phyloP scores from a whole-genome alignment of 2,329 filamentous ascomycete genomes.

The Fusarium tupiense region DNA sequence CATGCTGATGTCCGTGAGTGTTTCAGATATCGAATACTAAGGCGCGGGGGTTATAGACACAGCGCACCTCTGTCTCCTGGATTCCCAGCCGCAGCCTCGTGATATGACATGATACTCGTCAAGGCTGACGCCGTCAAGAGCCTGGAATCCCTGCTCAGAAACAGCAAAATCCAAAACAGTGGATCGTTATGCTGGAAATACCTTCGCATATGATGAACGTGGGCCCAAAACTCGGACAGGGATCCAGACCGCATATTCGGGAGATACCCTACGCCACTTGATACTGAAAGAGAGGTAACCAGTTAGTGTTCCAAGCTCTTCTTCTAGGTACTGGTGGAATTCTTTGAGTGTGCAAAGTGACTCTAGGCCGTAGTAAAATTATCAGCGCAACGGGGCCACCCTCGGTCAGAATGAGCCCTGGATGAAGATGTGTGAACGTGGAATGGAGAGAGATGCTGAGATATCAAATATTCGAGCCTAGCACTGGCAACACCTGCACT shows the following conservation, averaged over 20 bases:
- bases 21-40: slow-evolving; percentile 29
- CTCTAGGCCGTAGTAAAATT: slow-evolving; percentile 5
- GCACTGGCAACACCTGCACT: slow-evolving; percentile 6
- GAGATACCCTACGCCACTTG: slow-evolving; percentile 28
- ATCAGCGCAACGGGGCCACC: slow-evolving; percentile 17
- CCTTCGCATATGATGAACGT: slow-evolving; percentile 30
- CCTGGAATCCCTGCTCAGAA: slow-evolving; percentile 26
- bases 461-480: slow-evolving; percentile 24
- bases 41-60: slow-evolving; percentile 21
- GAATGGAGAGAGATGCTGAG: slow-evolving; percentile 9
- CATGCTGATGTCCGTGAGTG: slow-evolving; percentile 18
- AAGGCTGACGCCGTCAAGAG: slow-evolving; percentile 18
- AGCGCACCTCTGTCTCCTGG: slow-evolving; percentile 7
- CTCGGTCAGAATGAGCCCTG: slow-evolving; percentile 20
- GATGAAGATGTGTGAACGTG: slow-evolving; percentile 28
- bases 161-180: slow-evolving; percentile 37
- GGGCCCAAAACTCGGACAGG: slow-evolving; percentile 33
- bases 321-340: slow-evolving; percentile 9
- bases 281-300: neutral
- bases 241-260: slow-evolving; percentile 42
- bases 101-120: slow-evolving; percentile 30
- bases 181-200: slow-evolving; percentile 40
- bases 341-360: slow-evolving; percentile 21
- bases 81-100: slow-evolving; percentile 34
- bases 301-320: slow-evolving; percentile 6